These are phyloP conservation scores for Phialemoniopsis sp. DNA, from an alignment of 2,329 filamentous ascomycete species.

Conservation along the genomic window DNA sequence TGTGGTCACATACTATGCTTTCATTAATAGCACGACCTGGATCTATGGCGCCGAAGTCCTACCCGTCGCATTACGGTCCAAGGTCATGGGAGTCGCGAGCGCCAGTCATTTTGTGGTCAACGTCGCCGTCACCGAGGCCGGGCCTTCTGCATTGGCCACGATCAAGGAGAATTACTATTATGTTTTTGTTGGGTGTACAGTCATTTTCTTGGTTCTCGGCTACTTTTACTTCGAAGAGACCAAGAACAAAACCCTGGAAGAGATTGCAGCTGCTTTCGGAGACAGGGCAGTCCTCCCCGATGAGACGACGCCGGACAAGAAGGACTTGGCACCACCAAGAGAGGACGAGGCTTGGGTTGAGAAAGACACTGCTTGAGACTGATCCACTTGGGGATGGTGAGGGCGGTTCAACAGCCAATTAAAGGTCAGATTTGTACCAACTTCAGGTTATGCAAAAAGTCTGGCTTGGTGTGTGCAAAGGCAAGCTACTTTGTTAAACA, in stretches of 20 bases:
- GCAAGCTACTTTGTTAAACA: no score
- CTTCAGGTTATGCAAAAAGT: no score
- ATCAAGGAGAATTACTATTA: slow-evolving; percentile 59
- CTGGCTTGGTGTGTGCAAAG: no score
- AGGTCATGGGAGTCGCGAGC: slow-evolving; percentile 50
- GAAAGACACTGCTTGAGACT: no score
- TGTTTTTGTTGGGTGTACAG: slow-evolving; percentile 49
- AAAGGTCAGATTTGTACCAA: no score
- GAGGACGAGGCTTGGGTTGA: no score
- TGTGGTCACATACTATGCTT: slow-evolving; percentile 41
- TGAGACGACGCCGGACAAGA: no score
- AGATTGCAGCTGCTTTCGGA: slow-evolving; percentile 42
- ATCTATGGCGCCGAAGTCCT: slow-evolving; percentile 52
- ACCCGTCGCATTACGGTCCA: slow-evolving; percentile 46
- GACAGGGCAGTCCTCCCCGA: slow-evolving; percentile 37
- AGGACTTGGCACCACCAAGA: no score
- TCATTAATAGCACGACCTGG: slow-evolving; percentile 50
- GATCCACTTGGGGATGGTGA: no score
- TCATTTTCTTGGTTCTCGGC: slow-evolving; percentile 44
- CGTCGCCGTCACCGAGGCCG: slow-evolving; percentile 49
- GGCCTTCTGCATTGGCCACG: slow-evolving; percentile 50
- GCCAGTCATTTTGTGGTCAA: slow-evolving; percentile 51
- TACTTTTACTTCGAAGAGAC: slow-evolving; percentile 51
- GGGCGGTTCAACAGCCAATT: no score
- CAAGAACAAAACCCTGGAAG: slow-evolving; percentile 40